Base-by-base conservation (phyloP, 78 protist species). In the Dictyostelium firmibasis region DNA sequence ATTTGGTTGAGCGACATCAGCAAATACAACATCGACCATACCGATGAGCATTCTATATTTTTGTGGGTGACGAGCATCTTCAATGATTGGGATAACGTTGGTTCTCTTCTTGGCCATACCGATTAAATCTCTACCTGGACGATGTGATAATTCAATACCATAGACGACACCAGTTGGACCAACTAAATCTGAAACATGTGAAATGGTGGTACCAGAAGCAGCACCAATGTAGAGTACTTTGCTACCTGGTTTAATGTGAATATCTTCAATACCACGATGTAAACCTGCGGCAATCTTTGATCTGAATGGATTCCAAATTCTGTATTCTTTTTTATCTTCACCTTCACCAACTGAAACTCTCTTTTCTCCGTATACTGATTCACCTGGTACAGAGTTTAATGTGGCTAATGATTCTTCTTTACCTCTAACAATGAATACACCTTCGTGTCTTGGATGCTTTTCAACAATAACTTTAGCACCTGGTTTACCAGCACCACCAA, bases 1-100 rank as follows among this genome's bases (percentile, higher is more conserved):
- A 81, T 99, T 99, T 27, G 99, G 99, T 97, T 99, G 99, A 8
- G 99, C 99, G 1, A 99, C 99, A 92, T 99, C 99, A 7, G 99
- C 99, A 82, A 99, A 99, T 72, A 99, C 38, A 29, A 47, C 69
- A 89, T 99, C 99, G 13, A 99, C 99, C 99, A 99, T 99, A 69
- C 98, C 98, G 43, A 99, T 98, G 57, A 99, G 97, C 99, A 99
- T 99, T 81, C 99, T 74, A 93, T 91, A 95, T 81, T 98, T 98
- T 84, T 96, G 97, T 23, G 99, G 99, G 96, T 96, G 98, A 33
- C 99, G 98, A 1, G 99, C 99, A 81, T 99, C 99, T 93, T 99
- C 99, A 38, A 99, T 91, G 79, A 99, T 99, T 76, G 99, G 99
- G 91, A 99, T 97, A 38, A 99, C 95, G 98, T 99, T 99, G 23